These are phyloP conservation scores for Pseudozyma sp. DNA, from an alignment of 1,284 basidiomycete species.

Conservation along the genomic window DNA sequence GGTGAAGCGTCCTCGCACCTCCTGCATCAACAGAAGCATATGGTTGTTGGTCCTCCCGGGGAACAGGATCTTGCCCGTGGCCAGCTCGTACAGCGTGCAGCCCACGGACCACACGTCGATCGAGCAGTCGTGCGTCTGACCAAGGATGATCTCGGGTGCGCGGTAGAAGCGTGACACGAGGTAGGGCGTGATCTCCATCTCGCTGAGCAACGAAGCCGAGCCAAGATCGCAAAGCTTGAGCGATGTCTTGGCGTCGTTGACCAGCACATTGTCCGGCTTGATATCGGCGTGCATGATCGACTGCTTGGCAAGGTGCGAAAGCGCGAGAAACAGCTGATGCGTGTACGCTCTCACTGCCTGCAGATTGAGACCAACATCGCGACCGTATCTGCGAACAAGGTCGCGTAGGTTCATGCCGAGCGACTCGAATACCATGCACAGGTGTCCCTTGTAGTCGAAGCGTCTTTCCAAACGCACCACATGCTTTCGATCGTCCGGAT, in stretches of 20 bases:
- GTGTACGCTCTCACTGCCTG: slow-evolving; percentile 96
- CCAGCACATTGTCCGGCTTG: slow-evolving; percentile 68
- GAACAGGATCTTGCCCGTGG: slow-evolving; percentile 98
- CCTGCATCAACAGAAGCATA: slow-evolving; percentile 83
- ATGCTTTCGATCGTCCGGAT: slow-evolving; percentile 97
- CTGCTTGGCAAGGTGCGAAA: slow-evolving; percentile 85
- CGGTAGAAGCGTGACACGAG: slow-evolving; percentile 98
- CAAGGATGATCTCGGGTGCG: slow-evolving; percentile 98
- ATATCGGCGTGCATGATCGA: slow-evolving; percentile 98
- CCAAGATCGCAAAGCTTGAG: slow-evolving; percentile 96
- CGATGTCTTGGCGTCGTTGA: slow-evolving; percentile 92
- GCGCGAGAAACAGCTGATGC: slow-evolving; percentile 90
- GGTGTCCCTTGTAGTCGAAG: slow-evolving; percentile 95
- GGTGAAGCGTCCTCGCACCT: slow-evolving; percentile 92
- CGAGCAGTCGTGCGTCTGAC: slow-evolving; percentile 90
- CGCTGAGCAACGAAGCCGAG: slow-evolving; percentile 90
- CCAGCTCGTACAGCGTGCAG: slow-evolving; percentile 96
- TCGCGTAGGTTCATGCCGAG: slow-evolving; percentile 96
- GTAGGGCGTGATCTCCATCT: slow-evolving; percentile 98
- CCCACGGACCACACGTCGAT: slow-evolving; percentile 98
- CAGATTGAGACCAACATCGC: slow-evolving; percentile 95
- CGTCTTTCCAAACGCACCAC: slow-evolving; percentile 88
- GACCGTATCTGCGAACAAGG: slow-evolving; percentile 98
- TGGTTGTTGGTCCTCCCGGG: slow-evolving; percentile 97
- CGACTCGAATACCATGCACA: slow-evolving; percentile 95